Evolutionary conservation across 192 early-diverging fungal genomes (phyloP), one percentile per base, ranked within the genome.

Genomic region (Funneliformis geosporum): DNA sequence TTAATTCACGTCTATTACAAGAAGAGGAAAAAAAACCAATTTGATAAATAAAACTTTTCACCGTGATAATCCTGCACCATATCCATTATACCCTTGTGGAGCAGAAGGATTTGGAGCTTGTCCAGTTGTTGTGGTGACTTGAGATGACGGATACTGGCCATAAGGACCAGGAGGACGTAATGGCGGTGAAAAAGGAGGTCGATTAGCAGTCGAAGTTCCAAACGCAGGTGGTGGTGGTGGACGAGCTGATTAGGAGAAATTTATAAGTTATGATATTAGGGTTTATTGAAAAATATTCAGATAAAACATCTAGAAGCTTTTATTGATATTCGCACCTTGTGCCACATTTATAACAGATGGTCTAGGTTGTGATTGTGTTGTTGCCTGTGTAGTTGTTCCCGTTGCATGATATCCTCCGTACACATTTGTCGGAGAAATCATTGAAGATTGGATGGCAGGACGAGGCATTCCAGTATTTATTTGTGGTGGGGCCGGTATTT

Each of bases 341-440:
- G 21, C 40, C 7, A 38, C 68, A 21, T 75, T 75, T 50, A 75
- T 75, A 4, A 75, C 18, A 8, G 73, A 47, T 75, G 73, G 73
- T 40, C 73, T 47, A 8, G 61, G 75, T 14, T 18, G 47, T 33
- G 23, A n/a, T 60, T 47, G 75, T 23, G 61, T 28, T 42, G 46
- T 33, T 28, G 61, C 21, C 44, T 43, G 40, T 23, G 61, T 65
- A 16, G n/a, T 65, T 44, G 60, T 27, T 25, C 40, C 47, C 21
- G 47, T 10, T 4, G 40, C 33, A 39, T 60, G 75, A 64, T 61
- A 76, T 64, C 60, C 75, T 12, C 38, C 75, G 62, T 64, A 76
- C 18, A 76, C 18, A n/a, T 64, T 64, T 38, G 60, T 55, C 25
- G 60, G 75, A 40, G 75, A 42, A 39, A 38, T 60, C 10, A 61